phyloP scores from a whole-genome alignment of 2,329 filamentous ascomycete genomes.

The Fusarium sublunatum region DNA sequence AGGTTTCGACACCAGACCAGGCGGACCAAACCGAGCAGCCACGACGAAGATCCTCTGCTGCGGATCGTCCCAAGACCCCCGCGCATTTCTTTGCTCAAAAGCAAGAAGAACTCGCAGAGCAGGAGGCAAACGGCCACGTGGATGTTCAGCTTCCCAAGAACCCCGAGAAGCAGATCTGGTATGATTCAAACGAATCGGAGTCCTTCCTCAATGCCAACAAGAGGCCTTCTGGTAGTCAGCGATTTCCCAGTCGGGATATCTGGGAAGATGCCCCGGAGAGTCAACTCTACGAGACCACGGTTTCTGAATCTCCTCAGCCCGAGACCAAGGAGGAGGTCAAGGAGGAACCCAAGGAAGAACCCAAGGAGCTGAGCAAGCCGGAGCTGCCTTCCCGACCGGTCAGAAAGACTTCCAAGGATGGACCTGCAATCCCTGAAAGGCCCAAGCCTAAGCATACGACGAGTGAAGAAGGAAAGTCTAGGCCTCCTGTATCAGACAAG shows the following conservation, averaged over 20 bases:
- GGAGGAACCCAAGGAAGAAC: constrained; percentile 40
- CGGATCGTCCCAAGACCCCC: constrained; percentile 62
- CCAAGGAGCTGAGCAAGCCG: constrained; percentile 46
- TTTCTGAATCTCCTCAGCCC: constrained; percentile 54
- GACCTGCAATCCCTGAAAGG: constrained; percentile 62
- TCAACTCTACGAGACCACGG: constrained; percentile 80
- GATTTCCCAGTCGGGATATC: constrained; percentile 91
- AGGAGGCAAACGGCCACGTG: constrained; percentile 54
- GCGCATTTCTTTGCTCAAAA: constrained; percentile 74
- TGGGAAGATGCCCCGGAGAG: constrained; percentile 96
- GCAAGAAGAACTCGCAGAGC: constrained; percentile 73
- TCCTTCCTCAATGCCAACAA: constrained; percentile 58
- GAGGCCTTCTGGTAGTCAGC: constrained; percentile 69
- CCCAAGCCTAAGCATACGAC: constrained; percentile 62
- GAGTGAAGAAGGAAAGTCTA: constrained; percentile 54
- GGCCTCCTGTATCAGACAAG: constrained; percentile 61
- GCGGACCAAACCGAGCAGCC: constrained; percentile 55
- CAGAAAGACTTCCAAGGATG: constrained; percentile 57
- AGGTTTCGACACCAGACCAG: constrained; percentile 80
- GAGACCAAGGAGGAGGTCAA: constrained; percentile 33
- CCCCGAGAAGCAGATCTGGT: constrained; percentile 58
- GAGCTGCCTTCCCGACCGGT: constrained; percentile 48
- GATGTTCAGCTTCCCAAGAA: constrained; percentile 47
- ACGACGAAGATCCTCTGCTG: constrained; percentile 49
- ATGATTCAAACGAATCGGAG: constrained; percentile 55